Evolutionary conservation across 495 filamentous ascomycete genomes (phyloP), one percentile per base, ranked within the genome.

Genomic region (Daldinia bambusicola): DNA sequence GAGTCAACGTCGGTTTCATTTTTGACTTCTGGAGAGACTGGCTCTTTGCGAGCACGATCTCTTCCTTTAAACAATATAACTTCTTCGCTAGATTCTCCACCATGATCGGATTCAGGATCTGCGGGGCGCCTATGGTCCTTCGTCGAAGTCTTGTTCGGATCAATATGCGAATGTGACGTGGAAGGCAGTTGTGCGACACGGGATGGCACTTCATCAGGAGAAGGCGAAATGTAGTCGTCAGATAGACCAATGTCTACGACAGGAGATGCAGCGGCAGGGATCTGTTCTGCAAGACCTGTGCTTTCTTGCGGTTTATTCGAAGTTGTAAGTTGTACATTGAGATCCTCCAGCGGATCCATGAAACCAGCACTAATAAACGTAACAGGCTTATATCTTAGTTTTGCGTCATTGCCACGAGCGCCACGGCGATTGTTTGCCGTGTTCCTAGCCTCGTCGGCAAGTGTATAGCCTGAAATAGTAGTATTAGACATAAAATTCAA

Each of bases 381-480:
- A 41, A 97, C 85, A n/a, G 85, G 83, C 53, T 86, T 80, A 55
- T 82, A 70, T 64, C 86, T 77, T 18, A 88, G 70, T 71, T 69
- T 80, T 22, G 79, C 74, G 67, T 83, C 82, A 41, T 61, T 72
- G 22, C 76, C 69, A 78, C 79, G 78, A 60, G 72, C 65, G 0
- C 80, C 76, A 41, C 81, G 82, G 58, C 75, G 71, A 66, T 91
- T 88, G 4, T 82, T 85, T 76, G 88, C 87, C 18, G 92, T 95
- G 69, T 93, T 91, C 53, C 87, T 88, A 64, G 92, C 93, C 80
- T 93, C 93, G 61, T 95, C 89, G 56, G 84, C 82, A 81, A 96
- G 84, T 0, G 90, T 89, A 66, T 91, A 87, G 30, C 74, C 83
- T 82, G 13, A 12, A 37, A 40, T n/a, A 7, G 22, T 16, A 7